Percentiles rank a stretch among this genome's conserved stretches.
Conservation (phyloP, 441 rosid genomes). For the Viola pubescens region DNA sequence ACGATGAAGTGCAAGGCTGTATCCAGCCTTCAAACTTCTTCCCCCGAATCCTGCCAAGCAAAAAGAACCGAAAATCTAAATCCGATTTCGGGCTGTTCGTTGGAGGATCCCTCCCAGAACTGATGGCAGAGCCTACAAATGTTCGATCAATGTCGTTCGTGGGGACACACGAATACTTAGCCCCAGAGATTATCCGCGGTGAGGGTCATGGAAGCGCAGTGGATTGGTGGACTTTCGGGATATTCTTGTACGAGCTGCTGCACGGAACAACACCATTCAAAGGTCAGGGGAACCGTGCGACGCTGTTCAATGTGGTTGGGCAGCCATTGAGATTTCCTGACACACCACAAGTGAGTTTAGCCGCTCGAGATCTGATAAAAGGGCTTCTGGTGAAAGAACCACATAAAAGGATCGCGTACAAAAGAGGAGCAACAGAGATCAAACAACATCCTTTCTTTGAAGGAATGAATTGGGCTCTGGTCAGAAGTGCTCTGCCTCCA, state of each 20-base stretch:
- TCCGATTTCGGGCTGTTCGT: constrained; percentile 59
- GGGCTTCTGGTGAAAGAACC: constrained; percentile 77
- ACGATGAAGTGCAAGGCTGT: constrained; percentile 57
- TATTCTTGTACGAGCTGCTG: constrained; percentile 69
- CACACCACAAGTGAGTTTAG: constrained; percentile 49
- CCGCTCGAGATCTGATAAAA: constrained; percentile 63
- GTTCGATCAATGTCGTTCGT: constrained; percentile 88
- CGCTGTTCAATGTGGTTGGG: constrained; percentile 70
- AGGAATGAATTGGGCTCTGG: constrained; percentile 87
- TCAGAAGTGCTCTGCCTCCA: constrained; percentile 72
- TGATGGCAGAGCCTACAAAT: constrained; percentile 86
- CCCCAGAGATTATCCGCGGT: constrained; percentile 80
- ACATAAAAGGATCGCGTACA: constrained; percentile 60
- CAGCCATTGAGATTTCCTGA: constrained; percentile 78
- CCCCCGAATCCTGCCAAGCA: constrained; percentile 64
- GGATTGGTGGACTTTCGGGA: constrained; percentile 91
- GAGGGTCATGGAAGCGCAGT: constrained; percentile 95
- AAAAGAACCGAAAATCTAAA: constrained; percentile 71
- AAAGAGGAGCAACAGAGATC: constrained; percentile 81
- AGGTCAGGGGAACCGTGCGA: constrained; percentile 73
- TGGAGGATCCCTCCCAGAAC: constrained; percentile 59
- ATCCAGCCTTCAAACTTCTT: constrained; percentile 68
- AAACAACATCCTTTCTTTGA: constrained; percentile 84
- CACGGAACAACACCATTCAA: constrained; percentile 81
- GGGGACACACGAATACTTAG: constrained; percentile 82